These are phyloP conservation scores for Hyparrhenia diplandra DNA, from an alignment of 176 grass and related monocot species.

Conservation along the genomic window DNA sequence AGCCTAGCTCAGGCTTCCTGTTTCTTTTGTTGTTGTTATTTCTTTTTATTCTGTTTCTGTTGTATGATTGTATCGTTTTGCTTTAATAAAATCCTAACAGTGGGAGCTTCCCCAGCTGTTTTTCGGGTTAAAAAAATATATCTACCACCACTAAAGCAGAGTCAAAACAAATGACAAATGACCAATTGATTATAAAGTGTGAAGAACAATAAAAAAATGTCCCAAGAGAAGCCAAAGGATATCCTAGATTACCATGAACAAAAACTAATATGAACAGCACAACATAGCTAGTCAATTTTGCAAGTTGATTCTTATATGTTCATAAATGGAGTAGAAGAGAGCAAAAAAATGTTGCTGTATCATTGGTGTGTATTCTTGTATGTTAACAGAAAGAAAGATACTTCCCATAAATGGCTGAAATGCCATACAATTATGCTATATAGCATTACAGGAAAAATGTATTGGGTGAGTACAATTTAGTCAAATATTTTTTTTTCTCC, in stretches of 20 bases:
- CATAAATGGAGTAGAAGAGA: background rate
- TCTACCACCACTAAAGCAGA: background rate
- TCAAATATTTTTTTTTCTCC: background rate
- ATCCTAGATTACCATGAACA: background rate
- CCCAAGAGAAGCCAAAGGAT: background rate
- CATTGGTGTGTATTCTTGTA: background rate
- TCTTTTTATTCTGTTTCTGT: background rate
- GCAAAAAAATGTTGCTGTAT: background rate
- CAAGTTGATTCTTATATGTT: background rate
- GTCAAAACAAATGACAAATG: background rate
- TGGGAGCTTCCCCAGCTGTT: background rate
- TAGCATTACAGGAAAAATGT: background rate
- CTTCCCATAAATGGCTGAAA: background rate
- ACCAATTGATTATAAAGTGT: background rate
- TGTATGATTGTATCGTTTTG: background rate
- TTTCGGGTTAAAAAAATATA: background rate
- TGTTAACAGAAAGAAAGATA: background rate
- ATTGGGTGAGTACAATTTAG: background rate
- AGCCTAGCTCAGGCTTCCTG: background rate
- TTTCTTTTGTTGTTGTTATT: background rate
- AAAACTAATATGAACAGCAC: background rate
- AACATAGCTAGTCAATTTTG: background rate
- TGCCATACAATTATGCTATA: background rate
- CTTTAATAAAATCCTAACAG: background rate
- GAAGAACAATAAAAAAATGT: background rate